Evolutionary conservation across 2,329 filamentous ascomycete species (phyloP).

Genomic region (Aschersonia sp.): DNA sequence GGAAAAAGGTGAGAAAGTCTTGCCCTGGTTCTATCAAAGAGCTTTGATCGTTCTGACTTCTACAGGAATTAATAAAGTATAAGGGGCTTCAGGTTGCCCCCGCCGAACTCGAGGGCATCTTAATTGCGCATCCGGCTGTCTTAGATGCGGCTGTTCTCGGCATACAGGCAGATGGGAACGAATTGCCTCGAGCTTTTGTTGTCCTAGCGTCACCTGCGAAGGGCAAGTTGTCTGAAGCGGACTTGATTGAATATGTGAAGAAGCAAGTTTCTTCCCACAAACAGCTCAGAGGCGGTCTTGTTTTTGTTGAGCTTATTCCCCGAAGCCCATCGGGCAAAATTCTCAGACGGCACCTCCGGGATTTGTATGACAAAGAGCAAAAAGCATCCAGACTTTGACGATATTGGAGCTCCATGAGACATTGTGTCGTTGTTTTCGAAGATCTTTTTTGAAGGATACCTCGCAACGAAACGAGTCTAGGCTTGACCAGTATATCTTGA

Average conservation of each 20-base stretch:
- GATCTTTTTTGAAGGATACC: too few relatives aligned
- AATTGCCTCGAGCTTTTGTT: conserved; percentile 31
- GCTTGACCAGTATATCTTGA: too few relatives aligned
- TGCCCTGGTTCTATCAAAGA: neutral
- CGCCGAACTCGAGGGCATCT: conserved; percentile 42
- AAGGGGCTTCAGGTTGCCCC: conserved; percentile 54
- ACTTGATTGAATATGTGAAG: conserved; percentile 12
- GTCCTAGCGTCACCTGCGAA: conserved; percentile 11
- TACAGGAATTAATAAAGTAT: conserved; percentile 39
- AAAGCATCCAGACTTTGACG: too few relatives aligned
- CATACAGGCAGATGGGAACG: conserved; percentile 27
- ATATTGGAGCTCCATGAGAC: too few relatives aligned
- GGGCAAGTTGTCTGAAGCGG: conserved; percentile 11
- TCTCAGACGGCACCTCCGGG: conserved; percentile 22
- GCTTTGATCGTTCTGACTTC: neutral
- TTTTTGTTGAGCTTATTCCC: conserved; percentile 50
- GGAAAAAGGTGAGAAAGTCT: conserved; percentile 41
- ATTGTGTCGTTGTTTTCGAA: too few relatives aligned
- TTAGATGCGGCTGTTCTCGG: conserved; percentile 49
- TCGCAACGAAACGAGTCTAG: too few relatives aligned
- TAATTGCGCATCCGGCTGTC: conserved; percentile 25
- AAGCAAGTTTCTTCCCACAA: conserved; percentile 38
- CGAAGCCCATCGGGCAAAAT: conserved; percentile 46
- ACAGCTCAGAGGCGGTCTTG: conserved; percentile 52
- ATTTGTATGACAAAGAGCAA: neutral